Evolutionary conservation across 2,329 filamentous ascomycete genomes (phyloP).

Genomic region (Aspergillus sp.): DNA sequence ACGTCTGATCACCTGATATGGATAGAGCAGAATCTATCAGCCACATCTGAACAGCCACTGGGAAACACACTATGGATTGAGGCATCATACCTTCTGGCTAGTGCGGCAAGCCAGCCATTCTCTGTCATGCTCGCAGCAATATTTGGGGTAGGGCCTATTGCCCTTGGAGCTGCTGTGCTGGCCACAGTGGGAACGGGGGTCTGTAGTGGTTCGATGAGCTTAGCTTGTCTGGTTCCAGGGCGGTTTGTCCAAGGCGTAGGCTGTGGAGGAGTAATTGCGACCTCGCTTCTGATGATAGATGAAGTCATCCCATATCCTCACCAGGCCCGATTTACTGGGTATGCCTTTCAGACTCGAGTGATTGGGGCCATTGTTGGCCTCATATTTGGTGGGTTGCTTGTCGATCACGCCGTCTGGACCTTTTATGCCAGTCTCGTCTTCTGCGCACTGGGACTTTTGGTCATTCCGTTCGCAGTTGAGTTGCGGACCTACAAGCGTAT

Average conservation of each 20-base stretch:
- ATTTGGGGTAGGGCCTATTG: constrained; percentile 51
- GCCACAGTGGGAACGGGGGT: constrained; percentile 52
- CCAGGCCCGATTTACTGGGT: constrained; percentile 36
- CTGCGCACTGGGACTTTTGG: constrained; percentile 31
- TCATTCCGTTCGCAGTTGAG: constrained; percentile 35
- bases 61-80: constrained; percentile 53
- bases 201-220: constrained; percentile 42
- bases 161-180: constrained; percentile 47
- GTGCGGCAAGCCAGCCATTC: constrained; percentile 30
- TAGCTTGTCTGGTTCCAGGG: constrained; percentile 45
- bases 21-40: constrained; percentile 38
- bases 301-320: constrained; percentile 43
- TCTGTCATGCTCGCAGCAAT: constrained; percentile 35
- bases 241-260: constrained; percentile 51
- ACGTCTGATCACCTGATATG: neutral
- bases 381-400: constrained; percentile 30
- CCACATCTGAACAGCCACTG: constrained; percentile 35
- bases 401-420: constrained; percentile 29
- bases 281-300: constrained; percentile 47
- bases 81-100: constrained; percentile 50
- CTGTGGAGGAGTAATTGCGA: constrained; percentile 47
- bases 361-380: constrained; percentile 34
- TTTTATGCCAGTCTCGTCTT: constrained; percentile 39
- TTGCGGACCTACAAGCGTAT: constrained; percentile 27
- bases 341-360: constrained; percentile 35